Conservation (phyloP, 2,329 filamentous ascomycete species). For the Fusarium nodosum region DNA sequence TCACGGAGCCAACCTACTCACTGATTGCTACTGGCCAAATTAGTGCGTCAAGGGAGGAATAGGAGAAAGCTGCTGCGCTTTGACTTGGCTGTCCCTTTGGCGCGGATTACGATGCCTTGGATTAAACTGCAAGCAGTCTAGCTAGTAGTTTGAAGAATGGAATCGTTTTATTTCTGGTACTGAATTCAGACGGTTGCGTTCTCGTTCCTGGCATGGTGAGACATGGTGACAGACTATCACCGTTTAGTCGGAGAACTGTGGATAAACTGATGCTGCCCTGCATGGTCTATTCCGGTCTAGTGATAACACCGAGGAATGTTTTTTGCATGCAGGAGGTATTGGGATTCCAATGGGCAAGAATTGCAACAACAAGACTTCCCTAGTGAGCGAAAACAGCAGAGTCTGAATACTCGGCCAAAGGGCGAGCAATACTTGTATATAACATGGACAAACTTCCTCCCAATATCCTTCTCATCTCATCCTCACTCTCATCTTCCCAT, state of each 20-base stretch:
- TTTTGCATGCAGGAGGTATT: conserved; percentile 18
- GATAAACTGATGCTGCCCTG: conserved; percentile 22
- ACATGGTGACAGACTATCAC: conserved; percentile 14
- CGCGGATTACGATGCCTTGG: neutral
- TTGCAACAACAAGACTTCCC: no score
- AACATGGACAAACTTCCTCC: conserved; percentile 20
- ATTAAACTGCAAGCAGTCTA: conserved; percentile 23
- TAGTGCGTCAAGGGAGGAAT: conserved; percentile 10
- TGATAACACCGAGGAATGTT: conserved; percentile 23
- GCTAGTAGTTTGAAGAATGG: conserved; percentile 7
- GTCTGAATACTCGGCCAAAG: neutral
- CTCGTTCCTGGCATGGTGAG: conserved; percentile 21
- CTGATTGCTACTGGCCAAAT: neutral
- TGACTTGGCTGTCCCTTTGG: neutral
- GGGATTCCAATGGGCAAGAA: neutral
- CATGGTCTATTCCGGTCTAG: conserved; percentile 15
- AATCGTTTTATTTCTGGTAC: neutral
- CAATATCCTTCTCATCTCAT: conserved; percentile 29
- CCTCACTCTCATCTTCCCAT: conserved; percentile 38
- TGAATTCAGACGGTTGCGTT: conserved; percentile 13
- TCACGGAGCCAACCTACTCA: neutral
- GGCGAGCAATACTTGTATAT: conserved; percentile 21
- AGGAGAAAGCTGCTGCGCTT: neutral
- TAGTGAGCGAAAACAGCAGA: neutral
- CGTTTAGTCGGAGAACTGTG: conserved; percentile 2